A percentile compares a stretch with the other conserved stretches of the same genome.
Evolutionary conservation across 1,139 yeast species (phyloP).

Genomic region (Taphrina confusa): DNA sequence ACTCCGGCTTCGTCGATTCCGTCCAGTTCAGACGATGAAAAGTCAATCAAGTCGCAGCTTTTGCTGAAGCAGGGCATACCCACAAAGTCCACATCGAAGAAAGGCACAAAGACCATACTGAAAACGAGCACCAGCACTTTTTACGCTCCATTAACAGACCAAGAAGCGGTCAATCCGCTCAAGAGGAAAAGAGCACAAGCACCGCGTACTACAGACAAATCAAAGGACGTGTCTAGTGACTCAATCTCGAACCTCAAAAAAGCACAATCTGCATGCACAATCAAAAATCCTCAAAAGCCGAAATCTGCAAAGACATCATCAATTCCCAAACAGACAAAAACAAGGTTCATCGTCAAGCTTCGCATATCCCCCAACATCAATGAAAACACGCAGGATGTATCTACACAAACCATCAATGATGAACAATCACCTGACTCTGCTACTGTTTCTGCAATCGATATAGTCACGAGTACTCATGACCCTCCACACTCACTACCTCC

Average conservation of each 20-base stretch:
- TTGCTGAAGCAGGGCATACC: background rate
- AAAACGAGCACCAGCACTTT: background rate
- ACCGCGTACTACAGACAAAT: too few relatives aligned
- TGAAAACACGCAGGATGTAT: background rate
- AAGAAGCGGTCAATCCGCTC: background rate
- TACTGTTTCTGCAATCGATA: too few relatives aligned
- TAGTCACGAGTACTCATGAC: too few relatives aligned
- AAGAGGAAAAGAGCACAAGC: conserved; percentile 9
- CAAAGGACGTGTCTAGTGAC: too few relatives aligned
- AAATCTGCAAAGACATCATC: background rate
- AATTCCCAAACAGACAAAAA: background rate
- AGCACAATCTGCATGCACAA: background rate
- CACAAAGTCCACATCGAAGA: background rate
- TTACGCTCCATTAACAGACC: background rate
- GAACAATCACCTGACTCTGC: too few relatives aligned
- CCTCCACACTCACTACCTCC: too few relatives aligned
- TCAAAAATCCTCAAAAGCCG: background rate
- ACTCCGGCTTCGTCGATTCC: conserved; percentile 11
- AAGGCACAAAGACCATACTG: background rate
- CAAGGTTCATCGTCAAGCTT: background rate
- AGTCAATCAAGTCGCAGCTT: background rate
- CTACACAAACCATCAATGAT: too few relatives aligned
- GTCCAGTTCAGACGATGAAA: conserved; percentile 17
- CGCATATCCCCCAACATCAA: background rate
- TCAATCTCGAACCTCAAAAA: background rate